phyloP scores from a whole-genome alignment of 2,329 filamentous ascomycete species.

The Metarhizium brunneum region DNA sequence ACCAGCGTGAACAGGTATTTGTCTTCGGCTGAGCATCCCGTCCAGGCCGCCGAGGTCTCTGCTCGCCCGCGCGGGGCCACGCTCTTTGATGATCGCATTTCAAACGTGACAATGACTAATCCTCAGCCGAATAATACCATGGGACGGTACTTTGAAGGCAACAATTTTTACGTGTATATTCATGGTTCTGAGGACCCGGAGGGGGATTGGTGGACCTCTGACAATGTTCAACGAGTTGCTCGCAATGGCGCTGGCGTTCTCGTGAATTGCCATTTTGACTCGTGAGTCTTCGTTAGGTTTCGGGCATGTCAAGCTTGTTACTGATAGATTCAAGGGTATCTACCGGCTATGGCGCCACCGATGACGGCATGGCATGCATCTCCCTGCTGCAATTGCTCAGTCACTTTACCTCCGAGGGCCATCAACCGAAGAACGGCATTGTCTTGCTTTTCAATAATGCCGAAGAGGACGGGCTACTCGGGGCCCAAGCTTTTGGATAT shows the following conservation, averaged over 20 bases:
- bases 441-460: constrained; percentile 88
- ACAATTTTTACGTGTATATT: constrained; percentile 87
- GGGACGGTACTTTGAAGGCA: constrained; percentile 80
- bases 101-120: constrained; percentile 75
- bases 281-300: constrained; percentile 27
- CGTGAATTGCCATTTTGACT: constrained; percentile 91
- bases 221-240: constrained; percentile 30
- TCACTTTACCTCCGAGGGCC: constrained; percentile 66
- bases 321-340: constrained; percentile 54
- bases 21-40: neutral
- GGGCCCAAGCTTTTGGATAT: constrained; percentile 74
- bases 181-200: constrained; percentile 67
- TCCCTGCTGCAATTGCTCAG: constrained; percentile 76
- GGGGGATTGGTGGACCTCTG: constrained; percentile 62
- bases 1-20: neutral
- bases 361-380: constrained; percentile 87
- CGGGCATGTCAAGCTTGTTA: neutral
- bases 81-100: constrained; percentile 68
- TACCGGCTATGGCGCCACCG: constrained; percentile 86
- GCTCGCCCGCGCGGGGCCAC: constrained; percentile 33
- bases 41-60: neutral
- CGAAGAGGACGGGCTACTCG: constrained; percentile 87
- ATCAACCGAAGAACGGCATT: constrained; percentile 70
- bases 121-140: constrained; percentile 9
- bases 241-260: constrained; percentile 67